Base-by-base conservation (phyloP, 768 basidiomycete genomes). In the Boletus rubescentipes region DNA sequence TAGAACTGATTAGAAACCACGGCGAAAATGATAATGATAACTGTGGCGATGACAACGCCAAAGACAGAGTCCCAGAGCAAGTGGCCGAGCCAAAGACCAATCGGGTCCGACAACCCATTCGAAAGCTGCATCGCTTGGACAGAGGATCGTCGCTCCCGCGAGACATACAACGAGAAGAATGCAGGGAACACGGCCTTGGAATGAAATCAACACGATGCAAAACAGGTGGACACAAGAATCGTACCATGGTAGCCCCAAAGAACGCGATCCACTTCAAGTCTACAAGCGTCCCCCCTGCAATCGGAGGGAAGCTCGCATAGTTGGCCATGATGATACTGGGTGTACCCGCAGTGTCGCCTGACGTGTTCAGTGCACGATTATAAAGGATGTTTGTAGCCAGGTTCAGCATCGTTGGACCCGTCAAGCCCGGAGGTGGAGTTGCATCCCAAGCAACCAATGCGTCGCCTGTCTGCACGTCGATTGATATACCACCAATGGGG, bases 91-190 rank as follows among this genome's bases (percentile, higher is more conserved):
- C 89, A 90, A 40, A 91, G 72, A 3, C 86, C 87, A 44, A 83
- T 67, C 18, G 87, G 84, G 61, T 89, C 76, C 1, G 83, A 77
- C 26, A 91, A 68, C 2, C 89, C 89, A 65, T 91, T 89, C 34
- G 86, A 87, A 34, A 87, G 73, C 62, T 91, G 89, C 86, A 91
- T 92, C 3, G 89, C 86, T 65, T 91, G 87, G 0, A 91, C 86
- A 41, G 73, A 69, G 2, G 83, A 82, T 2, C 82, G 78, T 10
- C 87, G 80, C 63, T 92, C 90, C 55, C 77, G 78, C 0, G 87
- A 83, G 4, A 89, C 87, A 66, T 92, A 92, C 14, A 92, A 67
- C 10, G 87, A 79, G 60, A 83, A 90, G 72, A 92, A 92, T 4
- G 89, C 89, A n/a, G 90, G 87, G 63, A 80, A 91, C 1, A 89